Evolutionary conservation across 2,329 filamentous ascomycete genomes (phyloP), one percentile per base, ranked within the genome.

Genomic region (Penicillium carneum): DNA sequence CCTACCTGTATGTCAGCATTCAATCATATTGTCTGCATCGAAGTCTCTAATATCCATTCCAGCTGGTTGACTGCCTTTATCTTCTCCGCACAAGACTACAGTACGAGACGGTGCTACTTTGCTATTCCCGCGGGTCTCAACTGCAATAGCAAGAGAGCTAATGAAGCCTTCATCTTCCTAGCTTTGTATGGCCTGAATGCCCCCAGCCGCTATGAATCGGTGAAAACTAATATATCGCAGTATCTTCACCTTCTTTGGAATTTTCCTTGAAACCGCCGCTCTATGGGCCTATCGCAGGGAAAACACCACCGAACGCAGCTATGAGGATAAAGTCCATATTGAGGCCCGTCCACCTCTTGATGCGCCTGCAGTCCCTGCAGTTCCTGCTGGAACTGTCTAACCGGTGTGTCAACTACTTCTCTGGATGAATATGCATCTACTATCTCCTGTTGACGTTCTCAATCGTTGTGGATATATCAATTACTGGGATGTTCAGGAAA

Each of bases 51-150:
- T 51, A 51, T 48, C 50, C 7, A 9, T 12, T 39, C 11, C 50
- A 80, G 78, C 33, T 83, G 80, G 80, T 75, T 83, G 69, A 82
- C 81, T 1, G 73, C 79, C 18, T 82, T 82, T 69, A 79, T 83
- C 67, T 82, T 83, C 71, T 68, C 80, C 1, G 76, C 80, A 4
- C 76, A 82, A 70, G 80, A 81, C 74, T 83, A 82, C 66, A 71
- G 73, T 65, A 58, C 64, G 52, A 42, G 66, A 16, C 42, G 67
- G 36, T 81, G 80, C 69, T 62, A 36, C 54, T 42, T 63, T 31
- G 69, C 73, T 49, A 62, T 74, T 3, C 80, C 80, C 1, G 70
- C 72, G 0, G 70, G 70, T 45, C 55, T 73, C 16, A 48, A 55
- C 33, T 82, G 80, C 68, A 63, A 64, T 9, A 66, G 71, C 38